Base-by-base conservation (phyloP, 371 early-diverging fungal species). In the Enteropsectra breve region DNA sequence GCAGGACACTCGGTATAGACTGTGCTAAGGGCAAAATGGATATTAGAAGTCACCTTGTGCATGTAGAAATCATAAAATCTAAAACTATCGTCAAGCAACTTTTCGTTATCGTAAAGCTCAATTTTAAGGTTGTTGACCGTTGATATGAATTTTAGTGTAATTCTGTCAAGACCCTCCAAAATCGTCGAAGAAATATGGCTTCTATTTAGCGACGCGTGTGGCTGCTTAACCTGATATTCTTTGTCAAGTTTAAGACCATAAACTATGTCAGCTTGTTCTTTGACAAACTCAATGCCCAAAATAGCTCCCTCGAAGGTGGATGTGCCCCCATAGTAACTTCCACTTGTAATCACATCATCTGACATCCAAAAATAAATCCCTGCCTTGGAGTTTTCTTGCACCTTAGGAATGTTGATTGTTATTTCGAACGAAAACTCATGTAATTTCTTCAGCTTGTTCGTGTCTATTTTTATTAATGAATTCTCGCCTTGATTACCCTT, bases 331-430 rank as follows among this genome's bases (percentile, higher is more conserved):
- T 67, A 73, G 36, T 60, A 76, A 32, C 36, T 34, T 18, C 80
- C 80, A 11, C 58, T 45, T 18, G 64, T 62, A 8, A 71, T 29
- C 13, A 38, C 55, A 4, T 78, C 58, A n/a, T 72, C 68, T n/a
- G 78, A 77, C 67, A 75, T 78, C 80, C 80, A 80, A 18, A 78
- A 26, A 70, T 78, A 80, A 0, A 80, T 45, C 33, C 80, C 80
- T 15, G 74, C 76, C 32, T 69, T 66, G 30, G 76, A 66, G 2
- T 59, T 53, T 33, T 61, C 40, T 21, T 21, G 40, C 1, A 75
- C 32, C 21, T 38, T 15, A 13, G 65, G 54, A 34, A 55, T 47
- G 23, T 65, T 64, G 13, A 75, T 30, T 3, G 2, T 49, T 15
- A 75, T 56, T 53, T 66, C 68, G 34, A 75, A 30, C n/a, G 63